Percentiles rank a stretch among this genome's conserved stretches.
Evolutionary conservation across 495 filamentous ascomycete genomes (phyloP).

Genomic region (Pseudevernia furfuracea): DNA sequence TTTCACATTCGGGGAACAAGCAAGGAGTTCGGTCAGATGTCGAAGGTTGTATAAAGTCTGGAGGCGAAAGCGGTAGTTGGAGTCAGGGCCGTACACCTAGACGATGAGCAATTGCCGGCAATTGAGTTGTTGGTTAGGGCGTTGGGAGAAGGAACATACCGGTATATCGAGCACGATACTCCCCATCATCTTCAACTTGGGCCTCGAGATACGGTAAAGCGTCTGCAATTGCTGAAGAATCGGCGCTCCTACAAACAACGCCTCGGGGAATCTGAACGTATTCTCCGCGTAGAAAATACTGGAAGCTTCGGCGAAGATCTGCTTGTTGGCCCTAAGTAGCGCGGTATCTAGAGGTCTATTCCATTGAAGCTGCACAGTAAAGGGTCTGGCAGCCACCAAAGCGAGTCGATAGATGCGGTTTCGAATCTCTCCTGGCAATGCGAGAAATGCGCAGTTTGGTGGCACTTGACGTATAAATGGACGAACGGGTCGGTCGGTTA

Average conservation of each 20-base stretch:
- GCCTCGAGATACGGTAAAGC: background rate
- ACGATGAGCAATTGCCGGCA: background rate
- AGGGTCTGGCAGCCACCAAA: background rate
- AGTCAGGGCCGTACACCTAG: background rate
- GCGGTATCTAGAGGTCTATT: background rate
- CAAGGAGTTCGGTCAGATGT: background rate
- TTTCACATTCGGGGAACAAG: background rate
- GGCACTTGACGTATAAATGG: background rate
- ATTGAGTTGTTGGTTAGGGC: background rate
- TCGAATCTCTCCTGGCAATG: slow-evolving; percentile 11
- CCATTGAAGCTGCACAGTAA: background rate
- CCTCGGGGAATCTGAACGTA: background rate
- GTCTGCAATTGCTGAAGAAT: slow-evolving; percentile 4
- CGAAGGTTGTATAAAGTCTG: slow-evolving; percentile 5
- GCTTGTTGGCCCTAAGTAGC: slow-evolving; percentile 5
- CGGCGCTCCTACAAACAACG: slow-evolving; percentile 9
- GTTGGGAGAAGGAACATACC: background rate
- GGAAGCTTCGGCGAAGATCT: slow-evolving; percentile 5
- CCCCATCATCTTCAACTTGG: slow-evolving; percentile 4
- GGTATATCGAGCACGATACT: slow-evolving; percentile 6
- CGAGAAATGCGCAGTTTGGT: background rate
- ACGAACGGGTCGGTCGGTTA: background rate
- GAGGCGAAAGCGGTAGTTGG: background rate
- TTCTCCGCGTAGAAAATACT: slow-evolving; percentile 14
- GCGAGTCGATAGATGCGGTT: slow-evolving; percentile 11